phyloP scores from a whole-genome alignment of 2,329 filamentous ascomycete species.

The Botrytis elliptica region DNA sequence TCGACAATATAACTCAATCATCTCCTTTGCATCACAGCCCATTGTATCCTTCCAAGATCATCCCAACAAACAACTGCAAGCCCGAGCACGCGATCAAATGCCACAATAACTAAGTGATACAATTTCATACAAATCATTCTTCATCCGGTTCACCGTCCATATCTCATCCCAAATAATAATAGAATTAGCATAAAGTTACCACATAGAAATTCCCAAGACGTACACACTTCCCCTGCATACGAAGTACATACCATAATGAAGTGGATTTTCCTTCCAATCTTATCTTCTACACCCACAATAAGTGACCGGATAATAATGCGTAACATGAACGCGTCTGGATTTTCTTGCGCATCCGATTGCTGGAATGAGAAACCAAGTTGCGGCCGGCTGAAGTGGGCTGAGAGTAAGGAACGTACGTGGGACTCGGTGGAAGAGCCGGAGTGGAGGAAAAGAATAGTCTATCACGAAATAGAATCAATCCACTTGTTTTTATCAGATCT shows the following conservation, averaged over 20 bases:
- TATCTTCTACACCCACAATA: not conserved
- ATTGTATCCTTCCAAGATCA: not conserved
- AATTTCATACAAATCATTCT: not conserved
- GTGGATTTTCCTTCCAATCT: not conserved
- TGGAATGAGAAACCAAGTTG: not conserved
- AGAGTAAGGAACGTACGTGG: not conserved
- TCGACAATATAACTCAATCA: not conserved
- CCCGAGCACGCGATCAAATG: not conserved
- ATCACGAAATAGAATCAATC: conserved; percentile 10
- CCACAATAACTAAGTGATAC: not conserved
- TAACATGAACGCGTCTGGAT: not conserved
- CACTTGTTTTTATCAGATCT: not conserved
- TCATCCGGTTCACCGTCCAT: not conserved
- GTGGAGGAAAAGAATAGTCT: not conserved
- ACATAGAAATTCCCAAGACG: not conserved
- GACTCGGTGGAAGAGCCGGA: not conserved
- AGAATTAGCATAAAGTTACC: conserved; percentile 13
- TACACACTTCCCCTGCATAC: not conserved
- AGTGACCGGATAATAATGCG: not conserved
- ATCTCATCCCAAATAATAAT: not conserved
- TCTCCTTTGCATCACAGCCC: not conserved
- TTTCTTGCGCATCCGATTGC: not conserved
- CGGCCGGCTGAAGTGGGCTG: not conserved
- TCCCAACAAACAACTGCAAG: not conserved
- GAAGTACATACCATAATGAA: not conserved